phyloP scores from a whole-genome alignment of 306 rosid genomes.

The Quercus wislizeni region DNA sequence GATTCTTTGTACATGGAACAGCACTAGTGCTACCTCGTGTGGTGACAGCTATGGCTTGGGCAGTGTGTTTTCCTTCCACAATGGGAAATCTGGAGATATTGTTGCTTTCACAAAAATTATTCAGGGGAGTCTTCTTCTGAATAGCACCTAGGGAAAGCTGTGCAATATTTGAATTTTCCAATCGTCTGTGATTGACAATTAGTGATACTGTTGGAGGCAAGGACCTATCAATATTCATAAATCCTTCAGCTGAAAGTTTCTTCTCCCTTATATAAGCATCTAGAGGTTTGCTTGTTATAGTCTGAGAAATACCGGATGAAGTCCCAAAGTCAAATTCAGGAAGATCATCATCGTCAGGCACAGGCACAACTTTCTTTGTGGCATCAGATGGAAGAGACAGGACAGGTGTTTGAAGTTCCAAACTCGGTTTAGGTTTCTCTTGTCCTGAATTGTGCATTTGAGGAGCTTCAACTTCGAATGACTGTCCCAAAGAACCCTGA shows the following conservation, averaged over 20 bases:
- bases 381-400: neutral
- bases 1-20: neutral
- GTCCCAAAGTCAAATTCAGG: slow-evolving; percentile 28
- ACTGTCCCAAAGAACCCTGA: slow-evolving; percentile 3
- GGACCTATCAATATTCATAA: neutral
- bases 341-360: slow-evolving; percentile 17
- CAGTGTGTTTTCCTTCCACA: neutral
- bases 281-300: neutral
- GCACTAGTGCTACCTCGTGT: neutral
- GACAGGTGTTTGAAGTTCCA: slow-evolving; percentile 5
- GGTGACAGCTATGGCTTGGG: slow-evolving; percentile 1
- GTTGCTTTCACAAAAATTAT: neutral
- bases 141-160: neutral
- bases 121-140: slow-evolving; percentile 7
- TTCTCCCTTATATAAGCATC: neutral
- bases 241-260: neutral
- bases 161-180: slow-evolving; percentile 1
- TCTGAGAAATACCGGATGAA: neutral
- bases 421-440: neutral
- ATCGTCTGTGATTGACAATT: neutral
- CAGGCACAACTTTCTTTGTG: neutral
- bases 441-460: neutral
- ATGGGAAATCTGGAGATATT: neutral
- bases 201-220: neutral
- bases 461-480: slow-evolving; percentile 9